phyloP scores from a whole-genome alignment of 768 basidiomycete species.

The Tremella fuciformis region DNA sequence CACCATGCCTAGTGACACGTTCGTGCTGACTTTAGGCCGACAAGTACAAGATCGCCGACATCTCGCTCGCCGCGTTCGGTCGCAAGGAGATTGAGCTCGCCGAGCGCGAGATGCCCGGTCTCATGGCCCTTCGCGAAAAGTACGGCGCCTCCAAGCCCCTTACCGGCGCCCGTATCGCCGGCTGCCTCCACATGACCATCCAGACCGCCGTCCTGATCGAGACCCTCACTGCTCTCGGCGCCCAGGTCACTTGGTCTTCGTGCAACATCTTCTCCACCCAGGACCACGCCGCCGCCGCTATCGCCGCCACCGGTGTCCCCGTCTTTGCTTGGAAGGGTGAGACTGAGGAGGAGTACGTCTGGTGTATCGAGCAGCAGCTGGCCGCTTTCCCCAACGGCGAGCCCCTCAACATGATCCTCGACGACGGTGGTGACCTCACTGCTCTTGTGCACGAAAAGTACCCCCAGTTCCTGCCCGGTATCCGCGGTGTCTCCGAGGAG shows the following conservation, averaged over 20 bases:
- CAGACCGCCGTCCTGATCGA: conserved; percentile 99
- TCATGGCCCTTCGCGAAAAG: conserved; percentile 90
- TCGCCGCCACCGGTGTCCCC: conserved; percentile 96
- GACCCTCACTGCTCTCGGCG: conserved; percentile 90
- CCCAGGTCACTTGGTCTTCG: conserved; percentile 97
- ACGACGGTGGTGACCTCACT: conserved; percentile 97
- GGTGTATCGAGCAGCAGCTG: conserved; percentile 97
- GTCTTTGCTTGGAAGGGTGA: conserved; percentile 99
- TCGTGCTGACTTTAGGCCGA: conserved; percentile 3
- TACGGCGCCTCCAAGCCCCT: conserved; percentile 77
- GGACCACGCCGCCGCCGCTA: conserved; percentile 97
- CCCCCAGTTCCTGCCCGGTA: conserved; percentile 79
- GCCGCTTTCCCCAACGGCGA: conserved; percentile 79
- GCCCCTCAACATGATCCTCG: conserved; percentile 95
- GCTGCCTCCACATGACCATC: conserved; percentile 98
- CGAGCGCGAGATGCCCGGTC: conserved; percentile 67
- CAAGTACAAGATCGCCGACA: conserved; percentile 81
- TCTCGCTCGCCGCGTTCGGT: conserved; percentile 96
- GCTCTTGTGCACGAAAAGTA: conserved; percentile 92
- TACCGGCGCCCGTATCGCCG: conserved; percentile 91
- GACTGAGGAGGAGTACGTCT: conserved; percentile 95
- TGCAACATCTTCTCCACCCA: conserved; percentile 99
- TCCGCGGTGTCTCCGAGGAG: conserved; percentile 95
- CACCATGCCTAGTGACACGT: too few relatives aligned
- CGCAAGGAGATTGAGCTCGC: conserved; percentile 99